A percentile compares a stretch with the other conserved stretches of the same genome.
phyloP scores from a whole-genome alignment of 2,329 filamentous ascomycete genomes.

The Colletotrichum shisoi region DNA sequence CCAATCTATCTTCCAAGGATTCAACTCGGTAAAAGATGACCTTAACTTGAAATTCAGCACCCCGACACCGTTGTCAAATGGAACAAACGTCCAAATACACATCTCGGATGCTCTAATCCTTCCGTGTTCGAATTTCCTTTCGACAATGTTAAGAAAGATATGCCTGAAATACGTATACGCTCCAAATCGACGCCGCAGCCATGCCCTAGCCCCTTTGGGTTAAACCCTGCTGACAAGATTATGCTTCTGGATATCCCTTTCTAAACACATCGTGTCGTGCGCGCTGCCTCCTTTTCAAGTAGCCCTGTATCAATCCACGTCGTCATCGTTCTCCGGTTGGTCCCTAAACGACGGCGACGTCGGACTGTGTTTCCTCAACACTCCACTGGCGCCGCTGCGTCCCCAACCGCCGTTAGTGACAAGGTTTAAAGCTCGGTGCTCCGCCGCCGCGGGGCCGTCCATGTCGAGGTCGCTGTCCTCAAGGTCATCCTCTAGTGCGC shows the following conservation, averaged over 20 bases:
- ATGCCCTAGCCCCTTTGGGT: constrained; percentile 13
- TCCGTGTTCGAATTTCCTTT: constrained; percentile 5
- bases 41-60: neutral
- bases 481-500: constrained; percentile 55
- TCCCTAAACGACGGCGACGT: constrained; percentile 32
- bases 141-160: neutral
- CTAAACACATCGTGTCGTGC: constrained; percentile 5
- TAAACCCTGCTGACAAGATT: constrained; percentile 19
- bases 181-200: constrained; percentile 27
- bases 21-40: neutral
- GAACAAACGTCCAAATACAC: constrained; percentile 12
- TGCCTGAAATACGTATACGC: constrained; percentile 14
- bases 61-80: constrained; percentile 20
- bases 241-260: constrained; percentile 34
- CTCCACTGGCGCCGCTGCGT: constrained; percentile 54
- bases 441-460: constrained; percentile 50
- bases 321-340: constrained; percentile 31
- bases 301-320: constrained; percentile 30
- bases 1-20: neutral
- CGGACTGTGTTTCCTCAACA: constrained; percentile 51
- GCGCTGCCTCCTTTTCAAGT: neutral
- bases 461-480: constrained; percentile 48
- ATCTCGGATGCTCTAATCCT: constrained; percentile 16
- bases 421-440: constrained; percentile 58
- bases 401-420: constrained; percentile 53